Conservation (phyloP, 371 early-diverging fungal genomes). For the Mortierella sp. region DNA sequence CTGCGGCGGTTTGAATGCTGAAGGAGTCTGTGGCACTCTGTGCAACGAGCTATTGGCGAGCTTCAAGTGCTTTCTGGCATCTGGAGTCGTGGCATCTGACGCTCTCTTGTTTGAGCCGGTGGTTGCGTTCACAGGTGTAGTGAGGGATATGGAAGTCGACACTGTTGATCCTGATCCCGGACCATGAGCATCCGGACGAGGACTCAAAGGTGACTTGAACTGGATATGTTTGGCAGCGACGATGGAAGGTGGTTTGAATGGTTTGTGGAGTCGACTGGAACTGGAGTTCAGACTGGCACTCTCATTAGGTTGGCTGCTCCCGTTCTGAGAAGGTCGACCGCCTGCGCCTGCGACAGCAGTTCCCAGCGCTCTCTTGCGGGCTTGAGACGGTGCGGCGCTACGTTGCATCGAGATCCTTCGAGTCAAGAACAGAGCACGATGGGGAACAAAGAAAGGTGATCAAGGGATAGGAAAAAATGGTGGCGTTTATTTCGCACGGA, state of each 20-base stretch:
- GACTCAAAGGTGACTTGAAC: constrained; percentile 7
- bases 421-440: neutral
- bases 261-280: neutral
- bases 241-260: constrained; percentile 3
- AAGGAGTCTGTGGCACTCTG: neutral
- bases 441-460: too few species aligned
- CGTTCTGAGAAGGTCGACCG: neutral
- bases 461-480: neutral
- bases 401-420: constrained; percentile 16
- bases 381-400: constrained; percentile 21
- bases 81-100: neutral
- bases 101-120: neutral
- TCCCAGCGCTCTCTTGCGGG: constrained; percentile 4
- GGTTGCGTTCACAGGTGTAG: too few species aligned
- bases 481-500: constrained; percentile 2
- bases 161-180: too few species aligned
- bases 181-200: too few species aligned
- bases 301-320: neutral
- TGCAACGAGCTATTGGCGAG: too few species aligned
- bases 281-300: neutral
- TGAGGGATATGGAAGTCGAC: neutral
- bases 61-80: too few species aligned
- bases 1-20: too few species aligned
- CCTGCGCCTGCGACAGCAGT: neutral
- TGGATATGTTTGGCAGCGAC: neutral